phyloP scores from a whole-genome alignment of 2,329 filamentous ascomycete species.

The Pseudogymnoascus sp. region DNA sequence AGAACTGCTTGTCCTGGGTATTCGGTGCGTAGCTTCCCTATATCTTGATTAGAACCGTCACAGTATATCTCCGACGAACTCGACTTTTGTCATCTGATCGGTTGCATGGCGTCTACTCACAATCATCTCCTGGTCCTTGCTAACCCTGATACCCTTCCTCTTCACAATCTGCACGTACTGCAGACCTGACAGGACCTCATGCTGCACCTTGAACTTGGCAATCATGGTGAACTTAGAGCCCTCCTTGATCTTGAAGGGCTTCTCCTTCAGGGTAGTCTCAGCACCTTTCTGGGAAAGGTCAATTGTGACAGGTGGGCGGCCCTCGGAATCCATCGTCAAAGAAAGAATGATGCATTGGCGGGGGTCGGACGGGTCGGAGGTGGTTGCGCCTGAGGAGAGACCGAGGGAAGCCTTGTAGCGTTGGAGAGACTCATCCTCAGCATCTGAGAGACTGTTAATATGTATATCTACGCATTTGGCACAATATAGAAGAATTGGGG shows the following conservation, averaged over 20 bases:
- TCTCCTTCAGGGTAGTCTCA: constrained; percentile 72
- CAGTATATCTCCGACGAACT: not conserved
- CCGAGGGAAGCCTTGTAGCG: constrained; percentile 97
- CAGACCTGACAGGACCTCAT: constrained; percentile 88
- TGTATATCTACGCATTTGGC: not conserved
- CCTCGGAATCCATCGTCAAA: constrained; percentile 78
- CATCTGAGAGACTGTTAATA: constrained; percentile 32
- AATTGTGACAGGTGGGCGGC: constrained; percentile 78
- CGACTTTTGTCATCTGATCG: not conserved
- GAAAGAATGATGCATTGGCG: constrained; percentile 91
- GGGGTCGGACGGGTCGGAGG: constrained; percentile 72
- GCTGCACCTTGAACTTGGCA: constrained; percentile 89
- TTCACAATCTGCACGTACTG: constrained; percentile 95
- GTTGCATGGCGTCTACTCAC: constrained; percentile 46
- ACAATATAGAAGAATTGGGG: not conserved
- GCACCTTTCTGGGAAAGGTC: constrained; percentile 71
- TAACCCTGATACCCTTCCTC: constrained; percentile 76
- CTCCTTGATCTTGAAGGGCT: constrained; percentile 98
- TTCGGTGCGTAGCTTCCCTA: constrained; percentile 90
- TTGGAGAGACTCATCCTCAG: constrained; percentile 85
- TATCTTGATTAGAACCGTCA: not conserved
- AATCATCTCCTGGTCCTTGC: constrained; percentile 98
- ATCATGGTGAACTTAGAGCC: constrained; percentile 91
- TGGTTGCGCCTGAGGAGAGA: constrained; percentile 63
- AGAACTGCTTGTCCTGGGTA: constrained; percentile 76